Base-by-base conservation (phyloP, 768 basidiomycete species). In the Ramaria rubella region DNA sequence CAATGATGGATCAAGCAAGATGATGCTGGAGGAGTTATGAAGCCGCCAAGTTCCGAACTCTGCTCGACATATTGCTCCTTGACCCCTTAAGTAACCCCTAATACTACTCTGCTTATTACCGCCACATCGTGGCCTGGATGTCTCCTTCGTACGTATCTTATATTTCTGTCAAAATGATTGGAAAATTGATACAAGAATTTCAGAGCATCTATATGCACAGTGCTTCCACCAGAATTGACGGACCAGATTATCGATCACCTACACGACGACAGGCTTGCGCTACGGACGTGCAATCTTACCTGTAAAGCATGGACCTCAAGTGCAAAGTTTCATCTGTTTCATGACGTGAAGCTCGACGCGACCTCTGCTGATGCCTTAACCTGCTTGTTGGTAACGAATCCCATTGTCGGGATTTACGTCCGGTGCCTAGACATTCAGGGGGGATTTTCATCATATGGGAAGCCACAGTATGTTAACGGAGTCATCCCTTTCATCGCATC, bases 171-270 rank as follows among this genome's bases (percentile, higher is more conserved):
- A n/a, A n/a, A n/a, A n/a, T n/a, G n/a, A n/a, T n/a, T n/a, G n/a
- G n/a, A n/a, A n/a, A n/a, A n/a, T n/a, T n/a, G n/a, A n/a, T n/a
- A n/a, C n/a, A n/a, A n/a, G n/a, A n/a, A n/a, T n/a, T n/a, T 4
- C 23, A 42, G 40, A 42, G 5, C 11, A 14, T n/a, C 40, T 17
- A 42, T 8, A 17, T 9, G 2, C 40, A 42, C 17, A 78, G n/a
- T n/a, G n/a, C 59, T 27, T 59, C 59, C 38, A 76, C 73, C 34
- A 74, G 71, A 73, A 59, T 62, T 73, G 54, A 69, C 75, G n/a
- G 77, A 77, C 68, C 64, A 72, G 55, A 73, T 77, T 61, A 67
- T 78, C 63, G 77, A 77, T 67, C 68, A 76, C 59, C 67, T 77
- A 33, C 62, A 72, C 63, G 67, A 72, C 60, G 70, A 75, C 55